Percentiles rank a stretch among this genome's conserved stretches.
These are phyloP conservation scores for Flaveria ramosissima DNA, from an alignment of 129 eudicot genomes.

Conservation along the genomic window DNA sequence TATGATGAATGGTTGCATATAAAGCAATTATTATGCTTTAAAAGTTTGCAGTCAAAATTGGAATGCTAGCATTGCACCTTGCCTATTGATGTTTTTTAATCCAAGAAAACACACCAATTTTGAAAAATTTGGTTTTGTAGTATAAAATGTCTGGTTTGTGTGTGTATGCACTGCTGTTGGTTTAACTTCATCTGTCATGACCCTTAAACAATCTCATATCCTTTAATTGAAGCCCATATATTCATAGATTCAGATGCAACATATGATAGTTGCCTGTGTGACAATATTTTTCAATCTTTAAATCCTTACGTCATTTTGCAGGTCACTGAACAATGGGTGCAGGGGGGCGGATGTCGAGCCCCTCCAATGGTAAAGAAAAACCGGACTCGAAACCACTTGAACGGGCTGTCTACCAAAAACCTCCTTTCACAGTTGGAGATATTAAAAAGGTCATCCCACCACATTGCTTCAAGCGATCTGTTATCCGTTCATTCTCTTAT, in stretches of 20 bases:
- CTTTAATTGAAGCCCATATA: too few species aligned
- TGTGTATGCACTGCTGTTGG: too few species aligned
- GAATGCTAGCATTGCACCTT: background rate
- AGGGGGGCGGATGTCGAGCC: slow-evolving; percentile 45
- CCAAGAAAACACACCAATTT: background rate
- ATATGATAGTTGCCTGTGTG: too few species aligned
- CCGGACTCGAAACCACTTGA: slow-evolving; percentile 37
- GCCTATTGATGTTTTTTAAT: slow-evolving; percentile 1
- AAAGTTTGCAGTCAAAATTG: too few species aligned
- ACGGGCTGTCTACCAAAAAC: background rate
- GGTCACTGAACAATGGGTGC: slow-evolving; percentile 55
- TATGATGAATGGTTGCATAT: background rate
- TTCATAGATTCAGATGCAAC: too few species aligned
- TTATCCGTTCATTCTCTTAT: background rate
- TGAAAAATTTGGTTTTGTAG: background rate
- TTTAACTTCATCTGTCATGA: too few species aligned
- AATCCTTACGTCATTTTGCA: slow-evolving; percentile 1
- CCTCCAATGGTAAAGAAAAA: slow-evolving; percentile 26
- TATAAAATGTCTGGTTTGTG: too few species aligned
- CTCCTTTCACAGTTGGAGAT: slow-evolving; percentile 7
- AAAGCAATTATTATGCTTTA: too few species aligned
- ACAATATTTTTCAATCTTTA: background rate
- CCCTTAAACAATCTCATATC: too few species aligned
- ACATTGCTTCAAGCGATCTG: slow-evolving; percentile 12
- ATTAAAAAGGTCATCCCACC: slow-evolving; percentile 9